Conservation (phyloP, 2,329 filamentous ascomycete genomes). For the Fusarium acutatum region DNA sequence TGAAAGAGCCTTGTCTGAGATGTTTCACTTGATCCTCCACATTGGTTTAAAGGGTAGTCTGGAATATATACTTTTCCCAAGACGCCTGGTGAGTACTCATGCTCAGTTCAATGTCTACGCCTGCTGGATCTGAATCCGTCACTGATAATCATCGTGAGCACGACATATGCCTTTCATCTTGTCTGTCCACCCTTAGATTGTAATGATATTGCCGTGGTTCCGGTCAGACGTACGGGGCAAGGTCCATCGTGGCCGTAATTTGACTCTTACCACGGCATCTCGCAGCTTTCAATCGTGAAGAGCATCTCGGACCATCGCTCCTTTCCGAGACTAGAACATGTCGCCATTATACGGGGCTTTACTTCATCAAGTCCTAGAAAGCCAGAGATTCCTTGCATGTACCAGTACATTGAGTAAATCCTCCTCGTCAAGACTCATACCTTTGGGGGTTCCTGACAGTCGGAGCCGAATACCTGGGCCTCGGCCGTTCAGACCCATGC, state of each 20-base stretch:
- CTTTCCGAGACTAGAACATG: background rate
- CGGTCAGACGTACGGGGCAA: background rate
- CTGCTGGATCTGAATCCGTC: background rate
- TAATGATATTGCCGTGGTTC: background rate
- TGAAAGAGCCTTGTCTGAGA: rapidly evolving
- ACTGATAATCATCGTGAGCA: background rate
- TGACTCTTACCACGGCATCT: background rate
- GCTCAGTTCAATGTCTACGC: background rate
- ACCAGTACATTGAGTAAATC: background rate
- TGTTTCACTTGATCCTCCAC: rapidly evolving
- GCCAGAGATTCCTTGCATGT: background rate
- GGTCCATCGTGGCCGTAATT: too few species aligned
- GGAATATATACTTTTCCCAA: background rate
- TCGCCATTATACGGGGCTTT: background rate
- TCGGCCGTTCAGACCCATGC: background rate
- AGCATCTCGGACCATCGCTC: background rate
- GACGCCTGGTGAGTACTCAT: too few species aligned
- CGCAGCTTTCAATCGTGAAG: background rate
- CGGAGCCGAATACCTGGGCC: background rate
- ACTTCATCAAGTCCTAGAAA: background rate
- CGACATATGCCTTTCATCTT: background rate
- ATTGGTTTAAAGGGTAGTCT: rapidly evolving
- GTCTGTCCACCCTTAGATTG: background rate
- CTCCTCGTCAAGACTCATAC: background rate
- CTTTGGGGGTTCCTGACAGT: background rate